phyloP scores from a whole-genome alignment of 371 early-diverging fungal genomes.

The Caulochytrium protostelioides region DNA sequence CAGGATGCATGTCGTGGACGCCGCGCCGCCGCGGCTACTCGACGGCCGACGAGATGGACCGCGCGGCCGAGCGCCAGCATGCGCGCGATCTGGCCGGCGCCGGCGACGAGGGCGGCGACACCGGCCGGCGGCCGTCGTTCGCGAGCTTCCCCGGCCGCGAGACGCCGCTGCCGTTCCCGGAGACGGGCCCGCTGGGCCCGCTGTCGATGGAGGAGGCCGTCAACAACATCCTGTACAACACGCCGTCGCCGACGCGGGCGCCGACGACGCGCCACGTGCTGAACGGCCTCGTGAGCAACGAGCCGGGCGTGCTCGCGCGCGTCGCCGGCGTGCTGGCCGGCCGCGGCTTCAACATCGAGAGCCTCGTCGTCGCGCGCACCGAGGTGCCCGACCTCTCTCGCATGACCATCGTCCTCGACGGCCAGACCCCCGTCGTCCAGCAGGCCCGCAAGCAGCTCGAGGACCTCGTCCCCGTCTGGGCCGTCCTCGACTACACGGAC shows the following conservation, averaged over 20 bases:
- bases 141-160: too few species aligned
- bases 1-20: too few species aligned
- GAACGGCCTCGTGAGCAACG: slow-evolving; percentile 83
- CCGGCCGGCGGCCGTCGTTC: too few species aligned
- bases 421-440: slow-evolving; percentile 59
- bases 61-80: too few species aligned
- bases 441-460: slow-evolving; percentile 84
- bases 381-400: slow-evolving; percentile 77
- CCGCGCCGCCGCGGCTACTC: too few species aligned
- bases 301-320: slow-evolving; percentile 83
- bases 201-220: slow-evolving; percentile 27
- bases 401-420: slow-evolving; percentile 85
- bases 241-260: slow-evolving; percentile 37
- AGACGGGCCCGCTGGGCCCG: too few species aligned
- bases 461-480: slow-evolving; percentile 90
- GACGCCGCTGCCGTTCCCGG: too few species aligned
- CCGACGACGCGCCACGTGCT: slow-evolving; percentile 50
- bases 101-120: too few species aligned
- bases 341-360: slow-evolving; percentile 89
- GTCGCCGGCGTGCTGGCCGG: slow-evolving; percentile 77
- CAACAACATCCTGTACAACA: slow-evolving; percentile 59
- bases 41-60: too few species aligned
- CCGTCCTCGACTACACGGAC: slow-evolving; percentile 77
- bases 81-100: too few species aligned
- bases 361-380: slow-evolving; percentile 78